Conservation (phyloP, 345 rosid genomes). For the Lepidium aucheri region DNA sequence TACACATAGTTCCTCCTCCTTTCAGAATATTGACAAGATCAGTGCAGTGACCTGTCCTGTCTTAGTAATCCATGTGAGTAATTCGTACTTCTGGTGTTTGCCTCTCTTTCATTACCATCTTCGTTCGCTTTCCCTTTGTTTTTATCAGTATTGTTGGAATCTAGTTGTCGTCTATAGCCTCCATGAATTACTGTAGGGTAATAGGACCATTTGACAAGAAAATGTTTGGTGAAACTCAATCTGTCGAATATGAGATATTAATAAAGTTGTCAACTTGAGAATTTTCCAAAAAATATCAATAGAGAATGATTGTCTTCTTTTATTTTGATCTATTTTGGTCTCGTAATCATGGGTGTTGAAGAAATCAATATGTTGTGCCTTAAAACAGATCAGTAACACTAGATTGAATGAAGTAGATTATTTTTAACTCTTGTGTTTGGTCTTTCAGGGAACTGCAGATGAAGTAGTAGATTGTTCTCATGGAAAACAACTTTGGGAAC, state of each 20-base stretch:
- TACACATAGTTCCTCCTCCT: not conserved
- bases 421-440: not conserved
- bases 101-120: not conserved
- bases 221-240: constrained; percentile 15
- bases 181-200: not conserved
- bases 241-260: not conserved
- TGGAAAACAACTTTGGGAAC: constrained; percentile 87
- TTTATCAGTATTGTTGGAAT: not conserved
- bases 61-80: constrained; percentile 83
- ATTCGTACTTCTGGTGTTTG: not conserved
- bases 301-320: not conserved
- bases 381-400: not conserved
- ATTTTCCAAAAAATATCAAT: not conserved
- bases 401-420: not conserved
- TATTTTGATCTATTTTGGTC: not conserved
- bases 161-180: not conserved
- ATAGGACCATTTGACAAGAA: not conserved
- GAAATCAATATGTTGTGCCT: not conserved
- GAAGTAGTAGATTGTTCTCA: constrained; percentile 93
- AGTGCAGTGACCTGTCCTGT: constrained; percentile 67
- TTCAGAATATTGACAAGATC: constrained; percentile 95
- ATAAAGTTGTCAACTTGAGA: not conserved
- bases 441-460: constrained; percentile 78
- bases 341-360: not conserved
- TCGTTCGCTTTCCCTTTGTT: not conserved